These are phyloP conservation scores for Arthrobotrys sphaeroides DNA, from an alignment of 2,329 filamentous ascomycete genomes.

Conservation along the genomic window DNA sequence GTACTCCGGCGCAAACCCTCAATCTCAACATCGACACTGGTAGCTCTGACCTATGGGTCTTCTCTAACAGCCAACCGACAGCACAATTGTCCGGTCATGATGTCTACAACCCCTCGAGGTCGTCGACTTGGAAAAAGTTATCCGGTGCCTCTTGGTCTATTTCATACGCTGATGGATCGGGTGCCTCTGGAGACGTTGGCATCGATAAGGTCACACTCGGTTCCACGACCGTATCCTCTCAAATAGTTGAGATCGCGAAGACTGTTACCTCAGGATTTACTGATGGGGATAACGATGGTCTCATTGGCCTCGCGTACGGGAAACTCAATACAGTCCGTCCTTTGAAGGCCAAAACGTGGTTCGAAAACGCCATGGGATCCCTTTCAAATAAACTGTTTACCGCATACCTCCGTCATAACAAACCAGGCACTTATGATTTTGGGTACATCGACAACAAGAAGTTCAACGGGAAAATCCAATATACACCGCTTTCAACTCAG, in stretches of 20 bases:
- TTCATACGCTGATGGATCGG: slow-evolving; percentile 62
- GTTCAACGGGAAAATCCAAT: slow-evolving; percentile 71
- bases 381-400: slow-evolving; percentile 76
- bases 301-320: slow-evolving; percentile 74
- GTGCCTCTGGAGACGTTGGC: slow-evolving; percentile 60
- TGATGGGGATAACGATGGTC: slow-evolving; percentile 72
- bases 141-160: slow-evolving; percentile 59
- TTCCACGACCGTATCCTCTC: slow-evolving; percentile 59
- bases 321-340: slow-evolving; percentile 71
- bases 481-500: slow-evolving; percentile 70
- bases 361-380: slow-evolving; percentile 72
- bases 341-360: slow-evolving; percentile 74
- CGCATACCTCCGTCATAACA: slow-evolving; percentile 71
- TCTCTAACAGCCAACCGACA: slow-evolving; percentile 59
- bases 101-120: slow-evolving; percentile 61
- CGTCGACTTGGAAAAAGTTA: slow-evolving; percentile 60
- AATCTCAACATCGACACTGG: slow-evolving; percentile 61
- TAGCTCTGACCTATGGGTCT: slow-evolving; percentile 58
- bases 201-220: slow-evolving; percentile 60
- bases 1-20: slow-evolving; percentile 71
- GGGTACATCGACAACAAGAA: slow-evolving; percentile 73
- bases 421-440: slow-evolving; percentile 76
- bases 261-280: slow-evolving; percentile 64
- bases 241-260: slow-evolving; percentile 60
- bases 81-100: slow-evolving; percentile 58